Evolutionary conservation across 148 eudicot genomes (phyloP), one percentile per base, ranked within the genome.

Genomic region (Chenopodium suecicum): DNA sequence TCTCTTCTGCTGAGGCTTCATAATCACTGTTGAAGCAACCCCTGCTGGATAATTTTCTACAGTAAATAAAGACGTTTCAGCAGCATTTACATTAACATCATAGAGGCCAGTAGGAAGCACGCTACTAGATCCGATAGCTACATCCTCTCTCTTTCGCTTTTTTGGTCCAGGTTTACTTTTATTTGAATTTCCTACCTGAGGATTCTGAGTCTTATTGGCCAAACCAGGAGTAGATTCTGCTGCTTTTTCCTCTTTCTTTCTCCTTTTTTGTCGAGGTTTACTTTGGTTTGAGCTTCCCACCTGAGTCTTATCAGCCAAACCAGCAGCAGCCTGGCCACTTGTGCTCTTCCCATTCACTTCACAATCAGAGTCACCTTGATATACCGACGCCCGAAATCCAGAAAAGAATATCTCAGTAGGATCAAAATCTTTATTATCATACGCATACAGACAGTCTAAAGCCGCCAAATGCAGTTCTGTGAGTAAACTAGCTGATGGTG

Each of bases 401-500:
- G 81, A 72, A 74, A 89, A 87, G 75, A 90, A 91, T 20, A 74
- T 63, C 82, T 80, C 82, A 46, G 85, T 76, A 16, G 87, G 75
- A 84, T 88, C 91, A 76, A 92, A 88, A 16, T 80, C 32, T 56
- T 68, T 79, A 73, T 88, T 81, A 80, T 78, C 76, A 52, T 67
- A 68, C 74, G 91, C 82, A 79, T 82, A 82, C 17, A 75, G 77
- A 82, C 88, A 83, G 89, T 91, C 92, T 60, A 85, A 71, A 83
- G 93, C 91, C 16, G 89, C 86, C 69, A 76, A 73, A 50, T 76
- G 89, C 34, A 95, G 86, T 81, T 92, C 89, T 10, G 86, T 84
- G 73, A 95, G 91, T 87, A 95, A 82, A 80, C 88, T 87, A 46
- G 86, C 82, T 20, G 94, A 84, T 74, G 90, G 80, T 78, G 88